Evolutionary conservation across 768 basidiomycete genomes (phyloP).

Genomic region (Rhizopogon rudus): DNA sequence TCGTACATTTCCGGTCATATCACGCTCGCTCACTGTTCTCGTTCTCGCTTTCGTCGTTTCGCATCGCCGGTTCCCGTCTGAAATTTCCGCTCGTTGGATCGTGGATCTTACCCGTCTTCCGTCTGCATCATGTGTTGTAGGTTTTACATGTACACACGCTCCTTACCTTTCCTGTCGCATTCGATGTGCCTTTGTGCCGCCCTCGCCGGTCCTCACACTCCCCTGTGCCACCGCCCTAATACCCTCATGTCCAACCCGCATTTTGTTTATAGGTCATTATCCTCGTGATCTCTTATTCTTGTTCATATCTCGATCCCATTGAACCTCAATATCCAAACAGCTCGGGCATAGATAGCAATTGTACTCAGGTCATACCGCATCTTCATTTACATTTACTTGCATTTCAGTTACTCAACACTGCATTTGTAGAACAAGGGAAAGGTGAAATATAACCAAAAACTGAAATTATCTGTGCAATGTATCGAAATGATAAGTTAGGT

Average conservation of each 20-base stretch:
- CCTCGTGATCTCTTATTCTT: not conserved
- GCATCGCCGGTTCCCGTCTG: not conserved
- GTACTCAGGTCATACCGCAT: not conserved
- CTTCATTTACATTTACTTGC: slow-evolving; percentile 1
- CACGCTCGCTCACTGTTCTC: slow-evolving; percentile 8
- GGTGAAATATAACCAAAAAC: too few species aligned
- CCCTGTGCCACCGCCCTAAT: not conserved
- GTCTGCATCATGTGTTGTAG: slow-evolving; percentile 19
- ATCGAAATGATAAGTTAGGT: too few species aligned
- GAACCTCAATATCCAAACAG: not conserved
- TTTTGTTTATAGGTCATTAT: slow-evolving; percentile 2
- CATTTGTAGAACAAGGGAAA: not conserved
- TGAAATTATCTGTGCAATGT: too few species aligned
- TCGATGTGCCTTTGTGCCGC: not conserved
- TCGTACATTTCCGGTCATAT: not conserved
- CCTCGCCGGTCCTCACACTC: not conserved
- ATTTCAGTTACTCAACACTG: not conserved
- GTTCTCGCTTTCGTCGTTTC: slow-evolving; percentile 2
- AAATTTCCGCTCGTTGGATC: slow-evolving; percentile 9
- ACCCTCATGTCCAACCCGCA: not conserved
- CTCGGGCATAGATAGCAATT: slow-evolving; percentile 1
- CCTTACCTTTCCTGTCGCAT: not conserved
- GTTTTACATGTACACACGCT: slow-evolving; percentile 26
- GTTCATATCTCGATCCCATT: not conserved
- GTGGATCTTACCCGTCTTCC: slow-evolving; percentile 3